Evolutionary conservation across 331 rosid species (phyloP), one percentile per base, ranked within the genome.

Genomic region (Spiraea crenata): DNA sequence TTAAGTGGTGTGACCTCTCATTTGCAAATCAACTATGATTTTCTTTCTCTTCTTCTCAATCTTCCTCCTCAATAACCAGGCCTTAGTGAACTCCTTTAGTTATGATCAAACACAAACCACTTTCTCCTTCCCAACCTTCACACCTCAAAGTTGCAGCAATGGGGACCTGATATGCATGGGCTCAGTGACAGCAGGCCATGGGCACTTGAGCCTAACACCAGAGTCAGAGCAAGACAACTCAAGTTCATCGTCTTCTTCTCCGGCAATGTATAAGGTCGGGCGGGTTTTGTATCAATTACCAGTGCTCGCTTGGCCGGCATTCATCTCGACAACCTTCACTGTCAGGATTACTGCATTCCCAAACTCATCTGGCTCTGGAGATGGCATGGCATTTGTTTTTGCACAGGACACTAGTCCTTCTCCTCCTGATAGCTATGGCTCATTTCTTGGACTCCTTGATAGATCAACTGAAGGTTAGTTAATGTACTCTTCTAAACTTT

Each of bases 141-240:
- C 61, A 40, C 70, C 83, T 15, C 82, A 79, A 40, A 85, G 83
- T 49, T 87, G 92, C 67, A 81, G 19, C 37, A 72, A 59, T 46
- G 65, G 83, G 7, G 80, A 72, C 31, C 50, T 87, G 4, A 55
- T 87, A 16, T 87, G 90, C 69, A 87, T 81, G 92, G 90, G 88
- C 0, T 82, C 88, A 5, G 86, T 75, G 42, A 82, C 76, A 11
- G 45, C 82, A 12, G 80, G 71, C 2, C 57, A 76, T 65, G 88
- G 86, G 6, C 68, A 69, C 48, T 12, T 87, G 68, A 87, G 67
- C 66, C 85, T 85, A 12, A 82, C 85, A 17, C 83, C 88, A 3
- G 88, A 85, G 61, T 79, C 82, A 67, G 76, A 61, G 57, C 46
- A 73, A 38, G 38, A 5, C 63, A 65, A 74, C 39, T 67, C 75